Base-by-base conservation (phyloP, 164 flowering plant species). In the Dillenia suffruticosa region DNA sequence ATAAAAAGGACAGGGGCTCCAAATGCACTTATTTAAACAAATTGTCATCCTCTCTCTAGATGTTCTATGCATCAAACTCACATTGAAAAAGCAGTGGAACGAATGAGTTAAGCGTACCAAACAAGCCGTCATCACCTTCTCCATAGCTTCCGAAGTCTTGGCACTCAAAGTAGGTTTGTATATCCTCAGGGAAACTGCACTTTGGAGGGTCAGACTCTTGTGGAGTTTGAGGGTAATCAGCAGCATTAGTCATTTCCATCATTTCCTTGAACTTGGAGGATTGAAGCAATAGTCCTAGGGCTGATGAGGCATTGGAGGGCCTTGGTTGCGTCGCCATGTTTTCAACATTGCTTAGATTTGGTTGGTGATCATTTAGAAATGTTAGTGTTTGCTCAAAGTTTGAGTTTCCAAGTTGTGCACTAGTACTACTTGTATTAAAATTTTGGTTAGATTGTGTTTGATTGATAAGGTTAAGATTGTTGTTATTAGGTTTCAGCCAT, bases 201-300 rank as follows among this genome's bases (percentile, higher is more conserved):
- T 72, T 77, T 1, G 72, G 74, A 9, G 58, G 70, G 40, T 74
- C 77, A 2, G 72, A 56, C 70, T 78, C 88, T 51, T 75, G 49
- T 44, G 81, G 66, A 1, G 75, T 57, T 43, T 72, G 58, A 0
- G 76, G 66, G 57, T 61, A 70, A 9, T 86, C 85, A 12, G 59
- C 74, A 2, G 75, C 64, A 9, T 79, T 44, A 5, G 78, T 73
- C 69, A 66, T 76, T 64, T 88, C 87, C 64, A 85, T 50, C 87
- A 83, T 83, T 65, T 90, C 97, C 67, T 84, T 81, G 69, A 83
- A 84, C 69, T 81, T 84, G 1, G 97, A 64, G 0, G 90, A 82
- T 59, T 81, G 85, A 8, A 82, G 75, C 32, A 89, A 71, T 1
- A 80, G 75, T 12, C 86, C 88, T 9, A 82, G 72, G 9, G 89